Evolutionary conservation across 23 red algal genomes (phyloP).

Genomic region (Gracilaria vermiculophylla): DNA sequence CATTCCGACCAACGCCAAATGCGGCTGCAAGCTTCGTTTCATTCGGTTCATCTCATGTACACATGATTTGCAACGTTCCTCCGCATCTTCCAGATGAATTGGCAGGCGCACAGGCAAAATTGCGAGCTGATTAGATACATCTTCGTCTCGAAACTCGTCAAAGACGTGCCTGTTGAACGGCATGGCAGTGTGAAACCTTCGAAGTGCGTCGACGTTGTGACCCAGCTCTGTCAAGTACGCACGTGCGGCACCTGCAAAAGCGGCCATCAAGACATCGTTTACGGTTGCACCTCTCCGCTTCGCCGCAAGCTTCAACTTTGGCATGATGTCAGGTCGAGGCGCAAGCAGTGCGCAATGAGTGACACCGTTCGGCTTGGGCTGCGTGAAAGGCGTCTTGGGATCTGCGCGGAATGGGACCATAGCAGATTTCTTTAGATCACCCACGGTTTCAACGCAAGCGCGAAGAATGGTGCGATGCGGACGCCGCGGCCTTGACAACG

Average conservation of each 20-base stretch:
- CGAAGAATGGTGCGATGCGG: neutral
- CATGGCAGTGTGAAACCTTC: conserved; percentile 15
- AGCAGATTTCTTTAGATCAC: neutral
- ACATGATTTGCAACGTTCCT: neutral
- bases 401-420: neutral
- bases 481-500: neutral
- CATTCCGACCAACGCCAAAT: conserved; percentile 19
- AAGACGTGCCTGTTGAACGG: conserved; percentile 51
- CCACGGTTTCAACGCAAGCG: neutral
- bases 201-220: neutral
- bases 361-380: neutral
- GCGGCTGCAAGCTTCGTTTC: conserved; percentile 41
- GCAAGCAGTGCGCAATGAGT: conserved; percentile 16
- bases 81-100: neutral
- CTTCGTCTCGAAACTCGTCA: neutral
- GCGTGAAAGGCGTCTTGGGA: conserved; percentile 11
- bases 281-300: neutral
- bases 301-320: neutral
- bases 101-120: conserved; percentile 17
- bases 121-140: conserved; percentile 40
- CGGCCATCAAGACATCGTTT: conserved; percentile 43
- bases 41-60: conserved; percentile 13
- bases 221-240: neutral
- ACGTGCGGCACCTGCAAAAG: conserved; percentile 29
- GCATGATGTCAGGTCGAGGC: neutral